Conservation (phyloP, 2,329 filamentous ascomycete species). For the Penicillium verrucosum region DNA sequence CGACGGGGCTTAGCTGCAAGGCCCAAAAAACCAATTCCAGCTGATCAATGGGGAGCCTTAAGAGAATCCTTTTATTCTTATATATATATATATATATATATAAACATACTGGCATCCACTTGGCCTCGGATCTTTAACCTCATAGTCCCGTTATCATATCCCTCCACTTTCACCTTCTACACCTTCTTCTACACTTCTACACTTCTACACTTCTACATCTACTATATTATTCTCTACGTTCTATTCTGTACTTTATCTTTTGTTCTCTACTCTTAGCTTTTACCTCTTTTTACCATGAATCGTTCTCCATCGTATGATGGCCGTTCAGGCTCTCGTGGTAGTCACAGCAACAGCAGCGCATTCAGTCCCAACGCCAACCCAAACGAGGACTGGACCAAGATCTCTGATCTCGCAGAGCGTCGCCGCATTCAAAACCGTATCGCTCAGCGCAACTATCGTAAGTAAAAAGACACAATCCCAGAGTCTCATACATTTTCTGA, state of each 20-base stretch:
- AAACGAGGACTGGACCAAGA: conserved; percentile 99
- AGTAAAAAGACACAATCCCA: conserved; percentile 34
- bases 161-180: background rate
- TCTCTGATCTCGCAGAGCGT: conserved; percentile 92
- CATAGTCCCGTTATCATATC: conserved; percentile 4
- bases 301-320: conserved; percentile 28
- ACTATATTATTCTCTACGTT: background rate
- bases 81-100: conserved; percentile 6
- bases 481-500: background rate
- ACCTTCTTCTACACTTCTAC: background rate
- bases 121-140: conserved; percentile 3
- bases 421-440: conserved; percentile 95
- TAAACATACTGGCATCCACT: conserved; percentile 17
- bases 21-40: conserved; percentile 14
- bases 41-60: conserved; percentile 20
- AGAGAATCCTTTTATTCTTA: background rate
- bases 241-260: conserved; percentile 7
- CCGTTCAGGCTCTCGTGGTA: conserved; percentile 53
- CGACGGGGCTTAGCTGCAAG: conserved; percentile 26
- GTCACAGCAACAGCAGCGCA: conserved; percentile 82
- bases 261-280: conserved; percentile 1
- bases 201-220: conserved; percentile 1
- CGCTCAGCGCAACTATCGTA: conserved; percentile 96
- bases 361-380: conserved; percentile 93
- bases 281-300: conserved; percentile 30